phyloP scores from a whole-genome alignment of 2,329 filamentous ascomycete genomes.

The Byssochlamys sp. region DNA sequence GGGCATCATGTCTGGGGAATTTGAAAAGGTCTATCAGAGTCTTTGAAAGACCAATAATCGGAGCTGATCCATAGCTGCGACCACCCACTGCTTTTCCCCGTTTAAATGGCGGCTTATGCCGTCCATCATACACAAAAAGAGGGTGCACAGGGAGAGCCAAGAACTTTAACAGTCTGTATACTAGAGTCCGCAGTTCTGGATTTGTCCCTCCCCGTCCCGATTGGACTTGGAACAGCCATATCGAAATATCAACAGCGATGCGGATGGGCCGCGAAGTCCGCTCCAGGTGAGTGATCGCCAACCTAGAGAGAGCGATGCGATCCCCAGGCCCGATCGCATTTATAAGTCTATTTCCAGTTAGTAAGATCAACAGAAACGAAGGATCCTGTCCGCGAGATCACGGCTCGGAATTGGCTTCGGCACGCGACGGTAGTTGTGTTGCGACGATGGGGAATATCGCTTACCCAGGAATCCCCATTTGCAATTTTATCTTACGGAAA shows the following conservation, averaged over 20 bases:
- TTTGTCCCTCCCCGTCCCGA: slow-evolving; percentile 78
- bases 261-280: slow-evolving; percentile 62
- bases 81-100: slow-evolving; percentile 59
- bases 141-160: slow-evolving; percentile 70
- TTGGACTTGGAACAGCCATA: slow-evolving; percentile 93
- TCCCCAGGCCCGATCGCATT: slow-evolving; percentile 75
- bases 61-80: slow-evolving; percentile 51
- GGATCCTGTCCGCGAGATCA: neutral
- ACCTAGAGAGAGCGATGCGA: slow-evolving; percentile 69
- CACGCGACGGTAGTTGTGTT: too few relatives aligned
- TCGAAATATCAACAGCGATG: slow-evolving; percentile 85
- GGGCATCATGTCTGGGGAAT: slow-evolving; percentile 74
- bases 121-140: slow-evolving; percentile 83
- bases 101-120: slow-evolving; percentile 76
- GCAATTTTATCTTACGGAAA: slow-evolving; percentile 1
- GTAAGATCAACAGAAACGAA: slow-evolving; percentile 7
- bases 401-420: neutral
- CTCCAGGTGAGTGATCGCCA: slow-evolving; percentile 69
- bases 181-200: slow-evolving; percentile 80
- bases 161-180: slow-evolving; percentile 76
- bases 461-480: slow-evolving; percentile 40
- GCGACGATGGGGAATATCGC: slow-evolving; percentile 6
- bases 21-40: slow-evolving; percentile 75
- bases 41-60: slow-evolving; percentile 66
- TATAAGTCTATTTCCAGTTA: slow-evolving; percentile 58